Base-by-base conservation (phyloP, 1,284 basidiomycete species). In the Irpex rosettiformis region DNA sequence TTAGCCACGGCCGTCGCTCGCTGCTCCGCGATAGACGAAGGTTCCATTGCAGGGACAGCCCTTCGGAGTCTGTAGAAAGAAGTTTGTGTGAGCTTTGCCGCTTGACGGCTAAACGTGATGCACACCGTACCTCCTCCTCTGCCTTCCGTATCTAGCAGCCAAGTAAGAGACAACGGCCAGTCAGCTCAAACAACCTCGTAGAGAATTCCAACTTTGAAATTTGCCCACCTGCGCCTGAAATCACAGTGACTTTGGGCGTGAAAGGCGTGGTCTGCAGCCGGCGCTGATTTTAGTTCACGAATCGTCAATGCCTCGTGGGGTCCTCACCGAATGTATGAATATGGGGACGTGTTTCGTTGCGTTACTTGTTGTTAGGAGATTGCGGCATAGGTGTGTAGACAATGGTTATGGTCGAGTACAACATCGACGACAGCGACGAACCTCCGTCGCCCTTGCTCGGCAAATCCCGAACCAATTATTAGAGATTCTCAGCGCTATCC, bases 1-100 rank as follows among this genome's bases (percentile, higher is more conserved):
- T 88, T 93, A 57, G 91, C 91, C 60, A 95, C 87, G n/a, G 92
- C 90, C 59, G 85, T 84, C 67, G 91, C 90, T 60, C 93, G 83
- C 67, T 88, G 83, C 67, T 88, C 83, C 56, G 87, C 82, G 77
- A 82, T 78, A 29, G 58, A 47, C 37, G 57, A 69, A 45, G 63
- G 64, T 65, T 83, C 81, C 76, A 76, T 80, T 61, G 64, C 57
- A 64, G 62, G 58, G 64, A 61, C 61, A 64, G 62, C 62, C 68
- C 58, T 48, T 68, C 67, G 69, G 69, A 63, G 62, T 64, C 67
- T 70, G 67, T 70, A 57, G 53, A 51, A 54, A 52, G 30, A 16
- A 51, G 29, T 33, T 43, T 54, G 57, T 45, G 49, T 11, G 33
- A 8, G 33, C 33, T 42, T 27, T 47, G 33, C n/a, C 24, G 37